Conservation (phyloP, 2,329 filamentous ascomycete genomes). For the Fusarium neocosmosporiellum region DNA sequence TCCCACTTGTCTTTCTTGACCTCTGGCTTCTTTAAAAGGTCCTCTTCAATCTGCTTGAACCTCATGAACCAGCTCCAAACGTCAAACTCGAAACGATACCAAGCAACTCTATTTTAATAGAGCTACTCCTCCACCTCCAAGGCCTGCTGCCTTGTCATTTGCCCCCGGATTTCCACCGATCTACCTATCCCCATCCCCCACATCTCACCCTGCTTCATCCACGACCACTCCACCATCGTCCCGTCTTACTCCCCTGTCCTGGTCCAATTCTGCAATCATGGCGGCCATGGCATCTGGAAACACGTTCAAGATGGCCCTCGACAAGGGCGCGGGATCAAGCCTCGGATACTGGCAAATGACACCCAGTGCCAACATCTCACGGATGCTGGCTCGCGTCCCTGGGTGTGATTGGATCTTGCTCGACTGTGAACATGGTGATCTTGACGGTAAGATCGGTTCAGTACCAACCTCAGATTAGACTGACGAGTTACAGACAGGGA, state of each 20-base stretch:
- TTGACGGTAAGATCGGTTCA: neutral
- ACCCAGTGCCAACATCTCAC: constrained; percentile 14
- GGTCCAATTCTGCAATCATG: neutral
- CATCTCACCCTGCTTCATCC: neutral
- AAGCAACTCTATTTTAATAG: neutral
- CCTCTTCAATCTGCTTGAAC: neutral
- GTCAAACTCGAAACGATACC: neutral
- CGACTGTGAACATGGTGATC: constrained; percentile 15
- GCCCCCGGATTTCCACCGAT: neutral
- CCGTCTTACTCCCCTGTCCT: neutral
- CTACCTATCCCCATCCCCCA: neutral
- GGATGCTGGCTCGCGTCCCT: constrained; percentile 16
- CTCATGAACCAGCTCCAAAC: neutral
- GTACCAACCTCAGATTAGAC: rapidly evolving
- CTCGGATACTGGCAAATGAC: constrained; percentile 22
- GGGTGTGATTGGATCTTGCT: constrained; percentile 16
- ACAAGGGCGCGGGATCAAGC: constrained; percentile 2
- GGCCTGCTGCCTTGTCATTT: neutral
- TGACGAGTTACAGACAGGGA: constrained; percentile 2
- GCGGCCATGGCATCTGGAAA: constrained; percentile 1
- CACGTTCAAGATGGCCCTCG: constrained; percentile 5
- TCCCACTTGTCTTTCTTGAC: neutral
- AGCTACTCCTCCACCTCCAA: no score
- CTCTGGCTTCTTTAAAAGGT: neutral
- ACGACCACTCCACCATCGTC: neutral